phyloP scores from a whole-genome alignment of 768 basidiomycete species.

The Leccinellum albellum region DNA sequence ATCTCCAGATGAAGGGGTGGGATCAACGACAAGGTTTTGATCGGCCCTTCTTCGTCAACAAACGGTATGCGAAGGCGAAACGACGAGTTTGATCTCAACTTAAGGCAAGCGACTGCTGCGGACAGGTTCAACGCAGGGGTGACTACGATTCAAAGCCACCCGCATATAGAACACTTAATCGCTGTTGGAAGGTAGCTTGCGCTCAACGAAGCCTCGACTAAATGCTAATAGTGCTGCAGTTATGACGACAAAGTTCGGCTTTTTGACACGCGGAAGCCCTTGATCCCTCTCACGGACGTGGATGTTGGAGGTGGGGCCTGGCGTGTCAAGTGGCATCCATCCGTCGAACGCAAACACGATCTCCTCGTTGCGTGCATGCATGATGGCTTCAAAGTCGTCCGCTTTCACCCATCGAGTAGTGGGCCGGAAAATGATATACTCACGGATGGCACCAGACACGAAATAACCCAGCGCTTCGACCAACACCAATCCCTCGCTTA shows the following conservation, averaged over 20 bases:
- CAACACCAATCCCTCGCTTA: conserved; percentile 83
- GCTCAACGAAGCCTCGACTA: background rate
- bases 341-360: conserved; percentile 56
- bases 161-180: conserved; percentile 71
- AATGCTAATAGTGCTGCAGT: conserved; percentile 37
- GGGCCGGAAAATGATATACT: background rate
- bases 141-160: conserved; percentile 85
- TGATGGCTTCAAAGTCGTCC: conserved; percentile 86
- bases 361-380: conserved; percentile 97
- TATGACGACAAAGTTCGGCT: conserved; percentile 80
- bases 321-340: conserved; percentile 96
- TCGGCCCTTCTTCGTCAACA: conserved; percentile 67
- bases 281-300: conserved; percentile 50
- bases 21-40: conserved; percentile 67
- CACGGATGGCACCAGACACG: conserved; percentile 22
- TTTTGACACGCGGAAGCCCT: conserved; percentile 75
- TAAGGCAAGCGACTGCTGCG: conserved; percentile 2
- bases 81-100: background rate
- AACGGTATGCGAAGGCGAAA: conserved; percentile 42
- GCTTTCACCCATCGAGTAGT: conserved; percentile 12
- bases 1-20: conserved; percentile 87
- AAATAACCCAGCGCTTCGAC: conserved; percentile 60
- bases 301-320: conserved; percentile 90
- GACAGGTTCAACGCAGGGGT: conserved; percentile 90
- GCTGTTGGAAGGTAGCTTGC: conserved; percentile 82